Conservation (phyloP, 2,329 filamentous ascomycete species). For the Coniochaeta ligniaria region DNA sequence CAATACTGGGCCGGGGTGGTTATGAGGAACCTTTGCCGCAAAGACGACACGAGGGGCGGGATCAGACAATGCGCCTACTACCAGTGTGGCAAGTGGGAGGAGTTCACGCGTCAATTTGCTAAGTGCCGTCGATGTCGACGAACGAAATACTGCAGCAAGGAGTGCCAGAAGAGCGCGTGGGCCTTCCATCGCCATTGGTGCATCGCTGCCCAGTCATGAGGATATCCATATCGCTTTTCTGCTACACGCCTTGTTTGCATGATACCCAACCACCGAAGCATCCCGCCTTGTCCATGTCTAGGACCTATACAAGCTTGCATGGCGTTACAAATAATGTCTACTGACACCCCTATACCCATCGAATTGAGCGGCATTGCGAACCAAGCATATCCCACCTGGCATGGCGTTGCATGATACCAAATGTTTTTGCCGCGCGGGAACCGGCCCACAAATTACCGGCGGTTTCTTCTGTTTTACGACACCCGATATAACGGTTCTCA, state of each 20-base stretch:
- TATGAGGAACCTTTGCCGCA: slow-evolving; percentile 97
- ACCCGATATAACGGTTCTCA: background rate
- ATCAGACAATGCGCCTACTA: slow-evolving; percentile 98
- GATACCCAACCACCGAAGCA: slow-evolving; percentile 13
- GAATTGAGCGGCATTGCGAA: slow-evolving; percentile 11
- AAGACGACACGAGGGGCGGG: slow-evolving; percentile 89
- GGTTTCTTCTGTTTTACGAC: background rate
- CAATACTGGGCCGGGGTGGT: slow-evolving; percentile 99
- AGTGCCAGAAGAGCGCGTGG: slow-evolving; percentile 99
- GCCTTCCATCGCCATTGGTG: slow-evolving; percentile 98
- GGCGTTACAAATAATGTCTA: slow-evolving; percentile 20
- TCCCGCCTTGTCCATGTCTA: slow-evolving; percentile 9
- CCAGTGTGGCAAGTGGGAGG: slow-evolving; percentile 97
- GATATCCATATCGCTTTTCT: background rate
- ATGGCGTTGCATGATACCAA: slow-evolving; percentile 11
- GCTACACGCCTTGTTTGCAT: slow-evolving; percentile 10
- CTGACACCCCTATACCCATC: slow-evolving; percentile 6
- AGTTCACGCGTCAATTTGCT: slow-evolving; percentile 92
- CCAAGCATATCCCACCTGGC: slow-evolving; percentile 4
- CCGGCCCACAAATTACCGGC: background rate
- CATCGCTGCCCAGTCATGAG: slow-evolving; percentile 59
- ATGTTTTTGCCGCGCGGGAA: slow-evolving; percentile 3
- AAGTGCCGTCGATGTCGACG: slow-evolving; percentile 94
- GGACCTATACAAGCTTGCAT: slow-evolving; percentile 9
- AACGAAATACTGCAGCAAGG: slow-evolving; percentile 99